phyloP scores from a whole-genome alignment of 352 stramenopile species.

The Aphanomyces euteiches region DNA sequence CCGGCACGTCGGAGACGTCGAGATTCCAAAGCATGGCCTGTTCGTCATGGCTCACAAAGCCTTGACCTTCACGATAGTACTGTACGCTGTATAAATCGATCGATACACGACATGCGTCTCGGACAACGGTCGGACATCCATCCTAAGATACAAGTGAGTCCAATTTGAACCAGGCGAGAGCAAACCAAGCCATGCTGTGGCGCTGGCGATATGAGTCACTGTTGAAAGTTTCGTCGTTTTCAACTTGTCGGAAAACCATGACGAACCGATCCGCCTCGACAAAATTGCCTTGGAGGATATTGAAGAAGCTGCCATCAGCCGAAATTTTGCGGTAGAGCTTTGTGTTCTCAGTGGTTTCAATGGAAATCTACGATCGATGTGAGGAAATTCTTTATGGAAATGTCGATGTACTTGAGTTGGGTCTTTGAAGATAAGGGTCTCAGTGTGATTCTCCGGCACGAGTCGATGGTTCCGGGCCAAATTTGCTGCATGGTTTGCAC shows the following conservation, averaged over 20 bases:
- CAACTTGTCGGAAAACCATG: constrained; percentile 7
- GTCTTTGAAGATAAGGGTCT: background rate
- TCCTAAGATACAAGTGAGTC: background rate
- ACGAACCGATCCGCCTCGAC: constrained; percentile 8
- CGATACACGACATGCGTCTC: no score
- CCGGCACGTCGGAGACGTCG: background rate
- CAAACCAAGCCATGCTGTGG: background rate
- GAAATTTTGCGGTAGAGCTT: background rate
- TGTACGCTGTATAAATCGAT: no score
- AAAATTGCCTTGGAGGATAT: constrained; percentile 8
- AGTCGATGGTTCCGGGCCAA: background rate
- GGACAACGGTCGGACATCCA: background rate
- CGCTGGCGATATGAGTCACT: background rate
- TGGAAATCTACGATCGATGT: background rate
- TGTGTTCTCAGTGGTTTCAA: background rate
- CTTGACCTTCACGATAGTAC: background rate
- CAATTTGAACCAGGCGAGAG: background rate
- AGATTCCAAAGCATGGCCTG: background rate
- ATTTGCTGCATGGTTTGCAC: background rate
- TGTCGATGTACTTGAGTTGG: background rate
- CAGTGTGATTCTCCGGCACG: background rate
- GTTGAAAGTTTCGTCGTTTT: constrained; percentile 8
- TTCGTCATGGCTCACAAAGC: background rate
- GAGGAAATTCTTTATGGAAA: background rate
- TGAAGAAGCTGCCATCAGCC: background rate